Base-by-base conservation (phyloP, 768 basidiomycete genomes). In the Termitomyces sp. region DNA sequence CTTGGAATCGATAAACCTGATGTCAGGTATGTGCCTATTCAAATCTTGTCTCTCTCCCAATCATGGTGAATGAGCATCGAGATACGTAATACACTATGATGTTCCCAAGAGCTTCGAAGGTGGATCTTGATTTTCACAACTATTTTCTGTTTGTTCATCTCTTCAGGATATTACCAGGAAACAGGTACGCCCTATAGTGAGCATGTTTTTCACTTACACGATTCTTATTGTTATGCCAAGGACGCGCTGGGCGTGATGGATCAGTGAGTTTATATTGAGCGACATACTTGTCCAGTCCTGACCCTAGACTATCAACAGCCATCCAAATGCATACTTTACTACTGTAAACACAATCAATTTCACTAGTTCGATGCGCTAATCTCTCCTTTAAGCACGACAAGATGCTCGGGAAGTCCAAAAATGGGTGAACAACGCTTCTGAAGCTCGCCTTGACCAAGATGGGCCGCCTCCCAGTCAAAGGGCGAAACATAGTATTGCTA, bases 1-100 rank as follows among this genome's bases (percentile, higher is more conserved):
- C 84, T 92, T 72, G 91, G 91, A 1, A 92, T 94, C 42, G 90
- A 94, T 65, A 93, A 92, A 70, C 73, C 80, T 18, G 85, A 91
- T 57, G 88, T 90, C 50, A 78, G 88, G 83, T 84, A 64, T 20
- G 18, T 31, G 69, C 40, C 23, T 20, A 47, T 10, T 13, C 10
- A 12, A 31, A 29, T 52, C 18, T 13, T 3, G 3, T 16, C 7
- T 18, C 1, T 11, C 22, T 36, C 25, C 32, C 20, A 4, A 6
- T 23, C 22, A n/a, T 7, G 13, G 15, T 20, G 22, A 12, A 53
- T 39, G 20, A 29, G 13, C 11, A 38, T 61, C 23, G 43, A 76
- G 89, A 35, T 92, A 90, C 61, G 81, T 91, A 40, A 83, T 93
- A 39, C 91, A 93, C 63, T 91, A 82, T 57, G 90, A 92, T 66